Conservation (phyloP, 208 protist species). For the Jaenimonas drosophilae region DNA sequence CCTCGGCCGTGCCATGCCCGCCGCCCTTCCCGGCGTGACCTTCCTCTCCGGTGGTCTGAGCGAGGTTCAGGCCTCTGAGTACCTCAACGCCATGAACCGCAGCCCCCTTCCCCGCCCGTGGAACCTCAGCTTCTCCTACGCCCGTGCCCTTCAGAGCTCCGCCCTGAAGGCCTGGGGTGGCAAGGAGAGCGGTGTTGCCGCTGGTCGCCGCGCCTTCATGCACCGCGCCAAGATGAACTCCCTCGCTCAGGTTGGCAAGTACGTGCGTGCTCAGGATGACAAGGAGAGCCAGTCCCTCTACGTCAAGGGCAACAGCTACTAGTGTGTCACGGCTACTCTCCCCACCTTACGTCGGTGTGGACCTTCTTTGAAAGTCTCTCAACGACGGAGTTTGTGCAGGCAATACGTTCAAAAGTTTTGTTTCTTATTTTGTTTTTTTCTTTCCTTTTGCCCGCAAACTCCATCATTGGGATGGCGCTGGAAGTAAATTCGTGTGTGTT, state of each 20-base stretch:
- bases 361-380: background rate
- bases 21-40: conserved; percentile 90
- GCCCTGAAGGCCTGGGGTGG: conserved; percentile 90
- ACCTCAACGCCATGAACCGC: conserved; percentile 95
- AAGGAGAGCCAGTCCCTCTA: conserved; percentile 72
- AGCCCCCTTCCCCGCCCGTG: conserved; percentile 56
- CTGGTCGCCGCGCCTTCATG: conserved; percentile 47
- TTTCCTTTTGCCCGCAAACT: conserved; percentile 1
- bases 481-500: too few relatives aligned
- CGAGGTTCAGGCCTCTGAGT: conserved; percentile 91
- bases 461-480: too few relatives aligned
- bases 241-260: conserved; percentile 58
- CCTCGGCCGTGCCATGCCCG: conserved; percentile 89
- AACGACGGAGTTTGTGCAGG: background rate
- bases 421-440: conserved; percentile 8
- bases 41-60: conserved; percentile 96
- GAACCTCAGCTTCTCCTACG: conserved; percentile 93
- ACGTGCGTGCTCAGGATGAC: conserved; percentile 69
- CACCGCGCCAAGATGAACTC: conserved; percentile 85
- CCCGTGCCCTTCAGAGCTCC: conserved; percentile 91
- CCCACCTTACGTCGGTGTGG: background rate
- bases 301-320: conserved; percentile 83
- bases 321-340: too few relatives aligned
- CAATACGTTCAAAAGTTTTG: background rate
- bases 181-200: conserved; percentile 33